Conservation (phyloP, 2,329 filamentous ascomycete species). For the Talaromyces sp. region DNA sequence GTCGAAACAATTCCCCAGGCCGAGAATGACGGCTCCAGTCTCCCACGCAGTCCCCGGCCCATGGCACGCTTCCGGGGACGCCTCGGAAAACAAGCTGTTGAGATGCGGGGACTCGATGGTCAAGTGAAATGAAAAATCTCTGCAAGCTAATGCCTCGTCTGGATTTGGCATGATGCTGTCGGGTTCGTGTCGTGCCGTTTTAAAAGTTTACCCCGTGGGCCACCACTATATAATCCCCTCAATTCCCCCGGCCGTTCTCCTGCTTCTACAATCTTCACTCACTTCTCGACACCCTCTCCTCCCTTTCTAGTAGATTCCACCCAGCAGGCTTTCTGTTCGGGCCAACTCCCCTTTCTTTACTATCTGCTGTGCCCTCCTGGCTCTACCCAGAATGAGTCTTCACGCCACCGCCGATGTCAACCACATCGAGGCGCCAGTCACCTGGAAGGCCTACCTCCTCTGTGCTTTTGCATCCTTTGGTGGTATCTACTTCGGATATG, state of each 20-base stretch:
- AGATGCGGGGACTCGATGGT: constrained; percentile 9
- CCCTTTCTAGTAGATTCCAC: not conserved
- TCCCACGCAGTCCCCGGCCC: constrained; percentile 6
- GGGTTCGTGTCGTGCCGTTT: not conserved
- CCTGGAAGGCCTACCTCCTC: constrained; percentile 58
- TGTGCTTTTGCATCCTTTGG: constrained; percentile 61
- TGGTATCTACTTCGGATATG: constrained; percentile 60
- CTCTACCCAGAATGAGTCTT: constrained; percentile 12
- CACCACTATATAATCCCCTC: constrained; percentile 11
- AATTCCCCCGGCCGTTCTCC: not conserved
- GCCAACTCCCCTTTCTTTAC: not conserved
- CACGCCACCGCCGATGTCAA: constrained; percentile 48
- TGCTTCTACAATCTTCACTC: not conserved
- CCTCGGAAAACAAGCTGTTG: not conserved
- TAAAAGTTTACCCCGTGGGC: not conserved
- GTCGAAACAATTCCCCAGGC: constrained; percentile 8
- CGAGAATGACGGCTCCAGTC: constrained; percentile 9
- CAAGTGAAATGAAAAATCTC: constrained; percentile 6
- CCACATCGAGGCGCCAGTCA: constrained; percentile 58
- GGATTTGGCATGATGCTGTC: not conserved
- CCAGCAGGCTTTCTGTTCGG: constrained; percentile 1
- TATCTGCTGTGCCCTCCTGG: not conserved
- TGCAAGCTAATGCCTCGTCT: not conserved
- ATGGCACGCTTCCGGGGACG: constrained; percentile 16
- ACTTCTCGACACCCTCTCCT: not conserved